Conservation (phyloP, 169 alveolate genomes). For the Cryptosporidium sp. region DNA sequence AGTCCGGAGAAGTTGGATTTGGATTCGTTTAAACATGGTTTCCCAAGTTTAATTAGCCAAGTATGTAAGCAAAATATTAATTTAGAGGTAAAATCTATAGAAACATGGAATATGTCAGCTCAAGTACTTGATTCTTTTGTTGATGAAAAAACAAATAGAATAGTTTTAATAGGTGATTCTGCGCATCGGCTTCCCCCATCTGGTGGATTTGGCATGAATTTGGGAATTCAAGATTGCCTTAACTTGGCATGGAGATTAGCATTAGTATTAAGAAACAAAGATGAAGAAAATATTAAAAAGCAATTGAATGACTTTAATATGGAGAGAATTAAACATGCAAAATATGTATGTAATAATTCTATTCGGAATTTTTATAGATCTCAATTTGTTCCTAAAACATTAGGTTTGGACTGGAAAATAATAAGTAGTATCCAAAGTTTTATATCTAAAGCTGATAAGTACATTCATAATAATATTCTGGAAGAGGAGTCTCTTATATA, state of each 20-base stretch:
- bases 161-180: conserved; percentile 91
- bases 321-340: conserved; percentile 7
- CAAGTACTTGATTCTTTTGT: conserved; percentile 81
- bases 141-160: conserved; percentile 78
- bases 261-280: not conserved
- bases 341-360: conserved; percentile 76
- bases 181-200: conserved; percentile 95
- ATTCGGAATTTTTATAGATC: conserved; percentile 75
- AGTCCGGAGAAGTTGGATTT: conserved; percentile 79
- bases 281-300: not conserved
- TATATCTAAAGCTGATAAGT: not conserved
- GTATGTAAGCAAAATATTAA: not conserved
- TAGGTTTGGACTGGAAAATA: conserved; percentile 77
- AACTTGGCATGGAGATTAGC: conserved; percentile 85
- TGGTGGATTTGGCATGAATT: conserved; percentile 94
- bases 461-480: not conserved
- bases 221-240: conserved; percentile 91
- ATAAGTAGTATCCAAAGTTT: not conserved
- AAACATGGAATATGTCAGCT: conserved; percentile 85
- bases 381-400: conserved; percentile 63
- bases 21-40: conserved; percentile 66
- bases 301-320: not conserved
- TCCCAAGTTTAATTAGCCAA: not conserved
- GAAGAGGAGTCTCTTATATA: not conserved
- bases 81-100: conserved; percentile 63